Base-by-base conservation (phyloP, 352 stramenopile species). In the Pythium sp. region DNA sequence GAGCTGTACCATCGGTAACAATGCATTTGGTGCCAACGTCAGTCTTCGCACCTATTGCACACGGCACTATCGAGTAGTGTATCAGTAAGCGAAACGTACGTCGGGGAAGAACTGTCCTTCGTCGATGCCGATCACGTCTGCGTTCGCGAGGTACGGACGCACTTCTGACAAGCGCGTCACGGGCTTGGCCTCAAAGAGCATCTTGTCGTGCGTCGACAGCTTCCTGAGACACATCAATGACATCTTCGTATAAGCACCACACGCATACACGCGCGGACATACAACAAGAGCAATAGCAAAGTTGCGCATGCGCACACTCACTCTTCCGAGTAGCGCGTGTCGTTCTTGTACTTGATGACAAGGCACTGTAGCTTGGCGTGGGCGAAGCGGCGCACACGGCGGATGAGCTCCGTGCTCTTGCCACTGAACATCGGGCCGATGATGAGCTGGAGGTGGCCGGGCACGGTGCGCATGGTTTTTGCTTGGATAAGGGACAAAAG, bases 371-470 rank as follows among this genome's bases (percentile, higher is more conserved):
- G 80, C 67, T 90, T 87, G 58, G 86, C 83, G 72, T 94, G 85
- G 64, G 89, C 79, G 73, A 91, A 93, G 54, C 88, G 81, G 38
- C 86, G 85, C 60, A 93, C 86, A 62, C 88, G 84, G 47, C 88
- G 86, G 64, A 95, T 87, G 69, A 95, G 85, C 70, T 95, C 88
- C 51, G 86, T 95, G 70, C 81, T 93, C 72, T 95, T 95, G 72
- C 88, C 88, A 65, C 86, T 94, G 72, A 94, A 95, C 88, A 95
- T 95, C 62, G 88, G 86, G 6, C 88, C 88, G 46, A 95, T 81
- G 60, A 95, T 94, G 41, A 95, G 81, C 72, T 95, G 84, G 63
- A 95, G 65, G 67, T 87, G 75, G 47, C 87, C 85, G 34, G 78
- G 75, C 24, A 87, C 65, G 4, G 72, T 69, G 54, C 67, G 67